Evolutionary conservation across 1,284 basidiomycete species (phyloP).

Genomic region (Leccinum variabile): DNA sequence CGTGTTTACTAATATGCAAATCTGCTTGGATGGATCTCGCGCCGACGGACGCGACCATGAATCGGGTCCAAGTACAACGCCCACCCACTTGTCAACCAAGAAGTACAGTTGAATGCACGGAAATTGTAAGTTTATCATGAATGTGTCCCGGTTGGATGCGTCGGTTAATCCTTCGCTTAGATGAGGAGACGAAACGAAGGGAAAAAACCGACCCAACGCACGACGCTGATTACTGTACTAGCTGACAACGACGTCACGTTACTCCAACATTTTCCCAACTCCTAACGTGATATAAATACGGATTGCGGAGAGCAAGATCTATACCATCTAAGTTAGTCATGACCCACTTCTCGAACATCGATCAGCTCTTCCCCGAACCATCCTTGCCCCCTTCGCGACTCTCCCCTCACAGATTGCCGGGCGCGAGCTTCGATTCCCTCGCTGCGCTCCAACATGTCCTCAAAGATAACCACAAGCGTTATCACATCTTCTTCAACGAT

Average conservation of each 20-base stretch:
- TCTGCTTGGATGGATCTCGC: too few species aligned
- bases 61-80: background rate
- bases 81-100: too few species aligned
- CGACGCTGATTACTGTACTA: background rate
- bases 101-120: too few species aligned
- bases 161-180: too few species aligned
- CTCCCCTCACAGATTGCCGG: conserved; percentile 31
- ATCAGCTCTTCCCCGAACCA: conserved; percentile 28
- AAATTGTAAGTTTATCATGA: background rate
- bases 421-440: conserved; percentile 20
- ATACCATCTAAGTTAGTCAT: background rate
- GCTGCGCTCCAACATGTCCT: conserved; percentile 25
- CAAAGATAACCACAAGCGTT: conserved; percentile 29
- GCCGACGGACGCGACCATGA: too few species aligned
- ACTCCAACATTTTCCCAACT: too few species aligned
- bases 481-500: conserved; percentile 32
- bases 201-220: background rate
- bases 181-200: background rate
- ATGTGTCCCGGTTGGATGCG: too few species aligned
- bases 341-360: conserved; percentile 2
- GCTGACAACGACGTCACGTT: too few species aligned
- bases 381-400: conserved; percentile 28
- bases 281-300: too few species aligned
- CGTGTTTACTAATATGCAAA: background rate
- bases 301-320: too few species aligned